Base-by-base conservation (phyloP, 139 green algal species). In the Chlamydomonas urium region DNA sequence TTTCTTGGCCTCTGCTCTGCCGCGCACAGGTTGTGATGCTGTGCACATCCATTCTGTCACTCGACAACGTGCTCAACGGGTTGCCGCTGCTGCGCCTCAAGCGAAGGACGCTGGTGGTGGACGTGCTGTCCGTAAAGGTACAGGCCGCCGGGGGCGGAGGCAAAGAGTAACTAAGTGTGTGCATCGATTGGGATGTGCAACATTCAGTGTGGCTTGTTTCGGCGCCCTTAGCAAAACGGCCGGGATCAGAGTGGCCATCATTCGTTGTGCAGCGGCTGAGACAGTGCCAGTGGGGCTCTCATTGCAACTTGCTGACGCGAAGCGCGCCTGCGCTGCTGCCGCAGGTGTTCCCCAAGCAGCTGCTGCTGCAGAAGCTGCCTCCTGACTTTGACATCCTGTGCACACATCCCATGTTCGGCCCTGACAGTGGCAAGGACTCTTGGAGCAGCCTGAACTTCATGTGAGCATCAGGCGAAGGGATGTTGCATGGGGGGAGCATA, bases 341-440 rank as follows among this genome's bases (percentile, higher is more conserved):
- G 8, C 53, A 89, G 83, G 87, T 92, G 73, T 99, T 98, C 74
- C 96, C 96, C 17, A 97, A 98, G 81, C 84, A 87, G 65, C 75
- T 97, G 71, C 77, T 99, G 53, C 85, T 97, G 42, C 62, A 61
- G n/a, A 8, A 67, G 33, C 82, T 97, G 24, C 88, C 90, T 0
- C 66, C 79, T 1, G 83, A 97, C 67, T 84, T 98, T 70, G 96
- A 99, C 85, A 91, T 99, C 36, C 77, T 99, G 58, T 99, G 96
- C 85, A 97, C 92, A n/a, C 96, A 99, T 76, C 96, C 96, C 45
- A 99, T 99, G 96, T 99, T 99, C 84, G 96, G 96, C 0, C 96
- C 96, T 4, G 92, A 98, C 82, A 94, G 82, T 50, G 96, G 95
- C 17, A 89, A 90, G 60, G 90, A 79, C 66, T 84, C 75, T 65